Conservation (phyloP, 2,329 filamentous ascomycete species). For the Uncinocarpus reesii region DNA sequence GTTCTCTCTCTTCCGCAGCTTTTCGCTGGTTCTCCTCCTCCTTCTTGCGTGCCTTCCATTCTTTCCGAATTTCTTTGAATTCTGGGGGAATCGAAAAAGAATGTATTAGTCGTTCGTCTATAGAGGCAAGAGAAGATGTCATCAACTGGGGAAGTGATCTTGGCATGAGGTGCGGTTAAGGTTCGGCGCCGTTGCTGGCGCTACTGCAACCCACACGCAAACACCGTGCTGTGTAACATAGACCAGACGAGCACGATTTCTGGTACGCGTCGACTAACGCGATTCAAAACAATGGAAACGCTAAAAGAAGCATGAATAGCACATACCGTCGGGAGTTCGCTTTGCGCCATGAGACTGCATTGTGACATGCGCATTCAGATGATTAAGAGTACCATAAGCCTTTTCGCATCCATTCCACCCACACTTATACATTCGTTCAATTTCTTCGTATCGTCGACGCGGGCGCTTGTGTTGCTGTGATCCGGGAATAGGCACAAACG, state of each 20-base stretch:
- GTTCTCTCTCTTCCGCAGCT: conserved; percentile 73
- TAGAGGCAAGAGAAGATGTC: not conserved
- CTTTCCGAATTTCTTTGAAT: conserved; percentile 97
- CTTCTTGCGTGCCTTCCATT: conserved; percentile 99
- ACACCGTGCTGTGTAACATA: conserved; percentile 41
- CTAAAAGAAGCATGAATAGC: conserved; percentile 11
- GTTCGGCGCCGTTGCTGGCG: conserved; percentile 40
- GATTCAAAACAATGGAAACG: conserved; percentile 10
- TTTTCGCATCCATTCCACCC: conserved; percentile 98
- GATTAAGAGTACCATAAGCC: conserved; percentile 93
- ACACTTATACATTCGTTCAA: conserved; percentile 99
- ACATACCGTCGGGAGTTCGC: conserved; percentile 90
- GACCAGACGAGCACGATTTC: conserved; percentile 34
- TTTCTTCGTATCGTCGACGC: conserved; percentile 88
- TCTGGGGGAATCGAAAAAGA: conserved; percentile 47
- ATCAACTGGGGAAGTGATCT: conserved; percentile 17
- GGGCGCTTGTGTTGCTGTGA: conserved; percentile 96
- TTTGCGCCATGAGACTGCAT: conserved; percentile 97
- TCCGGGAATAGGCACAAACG: conserved; percentile 92
- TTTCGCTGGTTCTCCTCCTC: conserved; percentile 87
- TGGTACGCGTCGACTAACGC: not conserved
- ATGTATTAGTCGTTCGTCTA: conserved; percentile 11
- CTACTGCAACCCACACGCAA: conserved; percentile 41
- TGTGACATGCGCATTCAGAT: conserved; percentile 94
- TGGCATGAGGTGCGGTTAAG: conserved; percentile 32